These are phyloP conservation scores for Phoma sp. DNA, from an alignment of 2,329 filamentous ascomycete species.

Conservation along the genomic window DNA sequence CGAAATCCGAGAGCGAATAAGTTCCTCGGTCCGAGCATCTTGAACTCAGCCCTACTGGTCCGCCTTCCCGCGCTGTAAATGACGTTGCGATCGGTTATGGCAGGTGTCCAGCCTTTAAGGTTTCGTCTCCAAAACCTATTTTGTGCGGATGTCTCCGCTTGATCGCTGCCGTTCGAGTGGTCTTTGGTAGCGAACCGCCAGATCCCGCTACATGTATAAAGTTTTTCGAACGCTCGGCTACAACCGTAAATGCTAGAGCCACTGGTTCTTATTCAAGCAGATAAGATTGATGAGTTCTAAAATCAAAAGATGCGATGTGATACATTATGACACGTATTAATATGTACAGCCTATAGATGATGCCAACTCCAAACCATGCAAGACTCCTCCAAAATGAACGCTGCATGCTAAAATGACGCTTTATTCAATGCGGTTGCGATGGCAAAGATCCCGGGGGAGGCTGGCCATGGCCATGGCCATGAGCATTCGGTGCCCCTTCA, in stretches of 20 bases:
- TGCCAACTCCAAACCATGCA: neutral
- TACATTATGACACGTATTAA: neutral
- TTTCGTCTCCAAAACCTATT: neutral
- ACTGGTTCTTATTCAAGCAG: too few species aligned
- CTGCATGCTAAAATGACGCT: neutral
- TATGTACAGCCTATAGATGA: neutral
- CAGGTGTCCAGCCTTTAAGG: neutral
- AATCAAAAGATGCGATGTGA: too few species aligned
- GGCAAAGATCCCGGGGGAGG: constrained; percentile 14
- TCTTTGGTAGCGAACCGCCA: neutral
- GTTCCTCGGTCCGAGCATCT: constrained; percentile 9
- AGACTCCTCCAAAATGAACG: neutral
- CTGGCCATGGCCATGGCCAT: neutral
- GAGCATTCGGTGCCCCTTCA: constrained; percentile 20
- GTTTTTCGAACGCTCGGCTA: too few species aligned
- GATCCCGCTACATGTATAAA: too few species aligned
- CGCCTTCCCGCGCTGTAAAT: neutral
- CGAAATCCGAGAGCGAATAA: constrained; percentile 4
- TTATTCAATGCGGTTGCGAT: constrained; percentile 1
- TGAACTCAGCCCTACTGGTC: constrained; percentile 6
- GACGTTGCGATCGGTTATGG: neutral
- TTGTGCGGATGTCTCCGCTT: neutral
- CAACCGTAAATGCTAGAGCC: too few species aligned
- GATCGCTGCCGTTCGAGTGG: neutral
- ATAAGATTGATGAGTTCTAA: too few species aligned